Evolutionary conservation across 164 flowering plant genomes (phyloP).

Genomic region (Echeveria elegans): DNA sequence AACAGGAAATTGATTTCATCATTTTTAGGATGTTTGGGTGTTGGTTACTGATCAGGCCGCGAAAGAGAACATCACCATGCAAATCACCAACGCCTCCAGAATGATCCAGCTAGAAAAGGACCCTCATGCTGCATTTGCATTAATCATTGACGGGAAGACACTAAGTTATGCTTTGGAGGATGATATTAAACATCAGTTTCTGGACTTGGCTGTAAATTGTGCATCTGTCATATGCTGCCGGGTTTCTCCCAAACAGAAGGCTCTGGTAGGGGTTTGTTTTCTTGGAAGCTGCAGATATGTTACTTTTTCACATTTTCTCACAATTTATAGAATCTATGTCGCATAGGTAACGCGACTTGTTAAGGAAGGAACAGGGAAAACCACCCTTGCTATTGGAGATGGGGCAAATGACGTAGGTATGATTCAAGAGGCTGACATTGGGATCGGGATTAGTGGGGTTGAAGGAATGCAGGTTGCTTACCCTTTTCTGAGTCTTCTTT

Average conservation of each 20-base stretch:
- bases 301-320: neutral
- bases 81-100: constrained; percentile 3
- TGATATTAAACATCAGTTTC: constrained; percentile 41
- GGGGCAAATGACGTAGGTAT: constrained; percentile 74
- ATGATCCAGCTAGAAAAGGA: constrained; percentile 5
- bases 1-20: neutral
- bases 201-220: constrained; percentile 45
- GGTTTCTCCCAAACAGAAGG: constrained; percentile 70
- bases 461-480: constrained; percentile 65
- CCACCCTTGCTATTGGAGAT: constrained; percentile 57
- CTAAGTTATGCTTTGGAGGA: constrained; percentile 33
- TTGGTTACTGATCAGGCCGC: constrained; percentile 7
- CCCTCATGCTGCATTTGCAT: constrained; percentile 25
- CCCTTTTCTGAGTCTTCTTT: neutral
- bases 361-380: constrained; percentile 42
- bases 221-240: constrained; percentile 68
- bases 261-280: constrained; percentile 35
- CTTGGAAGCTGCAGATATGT: neutral
- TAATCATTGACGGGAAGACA: constrained; percentile 57
- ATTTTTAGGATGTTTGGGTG: neutral
- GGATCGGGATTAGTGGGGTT: constrained; percentile 61
- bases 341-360: constrained; percentile 41
- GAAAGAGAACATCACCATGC: constrained; percentile 8
- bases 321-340: neutral
- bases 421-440: constrained; percentile 72